phyloP scores from a whole-genome alignment of 2,329 filamentous ascomycete species.

The Lachnellula willkommii region DNA sequence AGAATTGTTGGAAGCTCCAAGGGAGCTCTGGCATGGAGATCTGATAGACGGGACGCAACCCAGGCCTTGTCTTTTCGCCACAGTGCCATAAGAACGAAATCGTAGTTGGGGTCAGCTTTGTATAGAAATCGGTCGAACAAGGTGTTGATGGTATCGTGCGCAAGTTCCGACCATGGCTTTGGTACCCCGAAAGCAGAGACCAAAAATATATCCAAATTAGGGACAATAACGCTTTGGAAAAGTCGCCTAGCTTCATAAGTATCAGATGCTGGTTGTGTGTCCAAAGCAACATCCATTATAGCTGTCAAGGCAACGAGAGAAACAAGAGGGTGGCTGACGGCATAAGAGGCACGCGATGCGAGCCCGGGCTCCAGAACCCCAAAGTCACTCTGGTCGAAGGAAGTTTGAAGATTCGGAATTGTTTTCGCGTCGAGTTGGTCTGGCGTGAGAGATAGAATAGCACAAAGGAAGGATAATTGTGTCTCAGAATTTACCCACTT shows the following conservation, averaged over 20 bases:
- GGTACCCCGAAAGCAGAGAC: constrained; percentile 73
- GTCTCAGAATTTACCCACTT: constrained; percentile 80
- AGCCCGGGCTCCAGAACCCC: constrained; percentile 54
- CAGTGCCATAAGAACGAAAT: constrained; percentile 84
- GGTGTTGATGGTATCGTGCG: constrained; percentile 68
- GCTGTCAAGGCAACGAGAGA: constrained; percentile 77
- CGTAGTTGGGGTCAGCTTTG: constrained; percentile 70
- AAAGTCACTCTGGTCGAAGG: constrained; percentile 65
- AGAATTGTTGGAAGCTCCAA: constrained; percentile 64
- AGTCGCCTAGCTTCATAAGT: constrained; percentile 59
- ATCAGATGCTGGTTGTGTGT: constrained; percentile 56
- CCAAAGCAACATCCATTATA: constrained; percentile 60
- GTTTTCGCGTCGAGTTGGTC: constrained; percentile 77
- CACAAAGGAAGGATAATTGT: constrained; percentile 88
- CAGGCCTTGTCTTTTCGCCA: constrained; percentile 89
- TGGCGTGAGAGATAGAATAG: constrained; percentile 70
- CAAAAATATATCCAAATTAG: constrained; percentile 73
- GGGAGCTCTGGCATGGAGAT: constrained; percentile 66
- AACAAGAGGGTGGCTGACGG: constrained; percentile 78
- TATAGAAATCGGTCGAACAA: constrained; percentile 79
- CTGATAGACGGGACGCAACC: constrained; percentile 75
- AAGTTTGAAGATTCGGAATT: constrained; percentile 74
- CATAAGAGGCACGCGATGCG: constrained; percentile 56
- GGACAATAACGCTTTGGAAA: constrained; percentile 62
- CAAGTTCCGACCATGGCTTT: constrained; percentile 70